Conservation (phyloP, 257 asterid species). For the Solanum paucissectum region DNA sequence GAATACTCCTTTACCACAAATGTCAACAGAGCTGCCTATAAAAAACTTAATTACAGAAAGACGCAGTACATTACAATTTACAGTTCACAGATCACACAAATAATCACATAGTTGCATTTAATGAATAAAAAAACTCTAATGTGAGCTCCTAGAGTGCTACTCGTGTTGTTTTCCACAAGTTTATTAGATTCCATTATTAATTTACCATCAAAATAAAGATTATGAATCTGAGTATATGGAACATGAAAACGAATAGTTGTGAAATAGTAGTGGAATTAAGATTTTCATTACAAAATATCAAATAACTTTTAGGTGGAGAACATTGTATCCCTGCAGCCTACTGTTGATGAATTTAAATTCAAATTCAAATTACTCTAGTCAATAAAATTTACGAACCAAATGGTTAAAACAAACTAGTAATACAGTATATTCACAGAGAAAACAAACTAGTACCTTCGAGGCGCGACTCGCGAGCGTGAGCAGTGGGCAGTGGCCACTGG, state of each 20-base stretch:
- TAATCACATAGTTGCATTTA: background rate
- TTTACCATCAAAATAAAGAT: background rate
- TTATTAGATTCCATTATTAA: background rate
- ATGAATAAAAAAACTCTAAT: background rate
- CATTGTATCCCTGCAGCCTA: background rate
- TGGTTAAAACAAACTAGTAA: background rate
- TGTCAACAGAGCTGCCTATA: background rate
- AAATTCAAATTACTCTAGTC: background rate
- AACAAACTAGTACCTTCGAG: background rate
- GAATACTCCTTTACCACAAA: background rate
- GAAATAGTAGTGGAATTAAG: too few species aligned
- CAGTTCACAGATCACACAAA: background rate
- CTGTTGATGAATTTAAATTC: background rate
- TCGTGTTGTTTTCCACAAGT: background rate
- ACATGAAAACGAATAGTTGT: too few species aligned
- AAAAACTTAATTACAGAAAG: background rate
- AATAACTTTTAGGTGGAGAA: background rate
- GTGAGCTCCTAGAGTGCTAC: conserved; percentile 14
- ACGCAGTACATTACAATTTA: background rate
- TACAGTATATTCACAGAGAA: background rate
- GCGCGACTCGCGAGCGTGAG: background rate
- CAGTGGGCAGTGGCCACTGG: background rate
- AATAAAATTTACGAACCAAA: background rate
- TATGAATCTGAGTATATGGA: background rate
- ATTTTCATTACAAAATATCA: too few species aligned